Evolutionary conservation across 2,329 filamentous ascomycete species (phyloP), one percentile per base, ranked within the genome.

Genomic region (Passalora sequoiae): DNA sequence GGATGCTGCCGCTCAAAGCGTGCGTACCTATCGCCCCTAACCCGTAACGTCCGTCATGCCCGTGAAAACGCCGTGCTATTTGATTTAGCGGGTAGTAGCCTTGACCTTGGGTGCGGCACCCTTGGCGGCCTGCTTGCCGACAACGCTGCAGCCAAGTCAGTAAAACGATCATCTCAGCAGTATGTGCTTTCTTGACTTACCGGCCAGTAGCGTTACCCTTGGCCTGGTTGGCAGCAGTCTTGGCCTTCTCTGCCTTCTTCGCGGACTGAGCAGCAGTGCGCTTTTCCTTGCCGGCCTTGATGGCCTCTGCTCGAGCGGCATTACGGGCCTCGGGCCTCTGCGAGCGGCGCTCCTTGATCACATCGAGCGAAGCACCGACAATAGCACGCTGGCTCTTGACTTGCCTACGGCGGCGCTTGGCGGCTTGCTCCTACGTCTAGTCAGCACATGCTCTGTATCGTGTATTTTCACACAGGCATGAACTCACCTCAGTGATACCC

Each of bases 221-320:
- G 60, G 79, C 76, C 76, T 89, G 80, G 68, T 88, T 89, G 60
- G 84, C 80, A 58, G 89, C 89, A 66, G 63, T 77, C 86, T 97
- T 97, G 65, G 92, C 92, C 88, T 98, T 98, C 76, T 97, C 89
- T 49, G 87, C 86, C 86, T 97, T 98, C 88, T 97, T 98, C 72
- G 81, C 83, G 70, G 81, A 86, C 73, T 87, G 83, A 53, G 81
- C 79, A 55, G 82, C 89, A 59, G 83, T 76, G 80, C 94, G 94
- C 89, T 97, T 96, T 73, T 94, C 89, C 86, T 98, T 98, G 77
- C 83, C 86, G 70, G 94, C 89, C 80, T 91, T 91, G 77, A 97
- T 89, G 71, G 92, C 91, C 63, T 83, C 77, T 61, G 79, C 76
- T 69, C 92, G 91, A 68, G 89, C 89, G 66, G 92, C 92, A 65